These are phyloP conservation scores for Wickerhamomyces silvicola DNA, from an alignment of 805 yeast genomes.

Conservation along the genomic window DNA sequence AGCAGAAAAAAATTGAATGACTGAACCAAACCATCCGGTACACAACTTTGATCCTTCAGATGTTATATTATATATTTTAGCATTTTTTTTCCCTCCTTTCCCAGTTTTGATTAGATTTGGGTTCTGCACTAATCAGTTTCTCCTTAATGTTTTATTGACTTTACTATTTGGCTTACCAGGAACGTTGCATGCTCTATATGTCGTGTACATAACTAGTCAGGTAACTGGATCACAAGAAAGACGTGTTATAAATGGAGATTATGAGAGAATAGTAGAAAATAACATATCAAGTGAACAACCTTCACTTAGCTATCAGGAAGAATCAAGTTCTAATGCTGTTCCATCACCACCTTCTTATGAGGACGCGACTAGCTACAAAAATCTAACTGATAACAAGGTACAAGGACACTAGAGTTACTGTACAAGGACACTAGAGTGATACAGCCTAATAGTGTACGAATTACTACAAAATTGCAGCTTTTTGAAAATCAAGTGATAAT, in stretches of 20 bases:
- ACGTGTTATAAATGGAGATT: slow-evolving; percentile 12
- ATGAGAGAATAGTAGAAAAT: slow-evolving; percentile 17
- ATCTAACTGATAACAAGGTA: slow-evolving; percentile 20
- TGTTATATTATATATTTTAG: slow-evolving; percentile 49
- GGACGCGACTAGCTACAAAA: slow-evolving; percentile 1
- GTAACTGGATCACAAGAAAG: slow-evolving; percentile 13
- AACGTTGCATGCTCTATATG: slow-evolving; percentile 56
- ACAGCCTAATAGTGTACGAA: too few species aligned
- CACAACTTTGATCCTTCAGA: slow-evolving; percentile 31
- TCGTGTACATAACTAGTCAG: slow-evolving; percentile 28
- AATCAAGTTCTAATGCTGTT: neutral
- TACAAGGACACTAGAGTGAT: too few species aligned
- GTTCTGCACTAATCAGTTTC: slow-evolving; percentile 42
- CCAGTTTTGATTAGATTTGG: slow-evolving; percentile 68
- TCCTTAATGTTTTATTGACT: slow-evolving; percentile 60
- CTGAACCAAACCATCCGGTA: slow-evolving; percentile 2
- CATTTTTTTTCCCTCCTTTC: slow-evolving; percentile 67
- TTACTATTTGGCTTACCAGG: slow-evolving; percentile 75
- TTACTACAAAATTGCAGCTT: too few species aligned
- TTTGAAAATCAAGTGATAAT: too few species aligned
- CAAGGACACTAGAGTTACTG: slow-evolving; percentile 11
- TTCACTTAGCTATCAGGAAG: neutral
- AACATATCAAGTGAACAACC: neutral
- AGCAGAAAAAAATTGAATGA: too few species aligned
- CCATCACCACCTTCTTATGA: slow-evolving; percentile 20